Percentiles rank a stretch among this genome's conserved stretches.
phyloP scores from a whole-genome alignment of 2,329 filamentous ascomycete species.

The Aureobasidium sp. region DNA sequence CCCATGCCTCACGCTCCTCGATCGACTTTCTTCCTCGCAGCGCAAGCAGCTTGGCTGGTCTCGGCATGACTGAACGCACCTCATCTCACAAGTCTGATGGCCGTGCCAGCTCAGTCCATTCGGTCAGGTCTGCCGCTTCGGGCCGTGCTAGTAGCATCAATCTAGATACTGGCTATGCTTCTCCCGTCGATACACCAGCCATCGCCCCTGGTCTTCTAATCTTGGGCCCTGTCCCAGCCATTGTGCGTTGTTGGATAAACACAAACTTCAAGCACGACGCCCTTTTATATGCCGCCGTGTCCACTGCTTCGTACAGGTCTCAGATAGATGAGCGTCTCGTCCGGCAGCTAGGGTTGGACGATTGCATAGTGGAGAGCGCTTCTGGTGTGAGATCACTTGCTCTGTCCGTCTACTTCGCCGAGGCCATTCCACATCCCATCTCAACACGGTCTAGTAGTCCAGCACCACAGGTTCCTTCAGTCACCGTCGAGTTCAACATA shows the following conservation, averaged over 20 bases:
- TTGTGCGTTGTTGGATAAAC: conserved; percentile 92
- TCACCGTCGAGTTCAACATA: conserved; percentile 74
- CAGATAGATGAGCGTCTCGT: conserved; percentile 70
- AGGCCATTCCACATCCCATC: conserved; percentile 74
- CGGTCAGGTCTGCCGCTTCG: conserved; percentile 67
- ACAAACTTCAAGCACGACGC: conserved; percentile 84
- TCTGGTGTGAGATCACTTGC: conserved; percentile 62
- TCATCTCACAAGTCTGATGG: conserved; percentile 95
- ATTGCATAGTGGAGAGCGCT: conserved; percentile 36
- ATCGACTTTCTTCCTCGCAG: conserved; percentile 69
- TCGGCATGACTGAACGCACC: conserved; percentile 80
- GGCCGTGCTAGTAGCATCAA: conserved; percentile 84
- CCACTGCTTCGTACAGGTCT: conserved; percentile 84
- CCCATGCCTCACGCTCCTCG: conserved; percentile 72
- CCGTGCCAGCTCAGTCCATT: conserved; percentile 80
- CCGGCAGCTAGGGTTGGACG: conserved; percentile 63
- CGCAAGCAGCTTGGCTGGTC: conserved; percentile 69
- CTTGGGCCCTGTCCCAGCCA: conserved; percentile 81
- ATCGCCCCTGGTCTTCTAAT: conserved; percentile 80
- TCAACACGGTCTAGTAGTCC: conserved; percentile 68
- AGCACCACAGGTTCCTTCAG: conserved; percentile 70
- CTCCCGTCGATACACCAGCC: conserved; percentile 62
- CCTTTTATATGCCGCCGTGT: conserved; percentile 84
- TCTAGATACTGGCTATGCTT: conserved; percentile 67
- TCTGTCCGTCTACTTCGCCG: conserved; percentile 79